Conservation (phyloP, 306 rosid species). For the Sophora flavescens region DNA sequence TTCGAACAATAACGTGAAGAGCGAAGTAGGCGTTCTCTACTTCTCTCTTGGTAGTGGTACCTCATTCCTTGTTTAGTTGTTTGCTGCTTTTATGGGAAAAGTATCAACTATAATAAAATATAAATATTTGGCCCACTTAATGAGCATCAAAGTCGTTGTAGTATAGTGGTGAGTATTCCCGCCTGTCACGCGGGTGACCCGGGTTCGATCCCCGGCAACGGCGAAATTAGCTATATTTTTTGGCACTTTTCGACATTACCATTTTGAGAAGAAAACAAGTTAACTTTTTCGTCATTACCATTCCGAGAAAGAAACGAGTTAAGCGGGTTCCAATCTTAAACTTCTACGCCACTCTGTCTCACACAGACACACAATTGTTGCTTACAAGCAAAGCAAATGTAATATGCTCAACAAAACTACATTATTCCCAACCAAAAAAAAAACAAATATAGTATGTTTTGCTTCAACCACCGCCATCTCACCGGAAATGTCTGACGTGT, state of each 20-base stretch:
- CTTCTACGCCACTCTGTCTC: conserved; percentile 48
- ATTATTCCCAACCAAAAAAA: background rate
- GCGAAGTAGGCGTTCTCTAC: too few relatives aligned
- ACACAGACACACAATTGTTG: conserved; percentile 6
- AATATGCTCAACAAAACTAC: background rate
- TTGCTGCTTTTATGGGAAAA: too few relatives aligned
- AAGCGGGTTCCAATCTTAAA: conserved; percentile 17
- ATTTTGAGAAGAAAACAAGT: conserved; percentile 13
- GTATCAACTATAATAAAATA: too few relatives aligned
- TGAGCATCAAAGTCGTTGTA: conserved; percentile 51
- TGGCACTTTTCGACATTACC: background rate
- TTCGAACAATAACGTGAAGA: too few relatives aligned
- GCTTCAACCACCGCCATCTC: background rate
- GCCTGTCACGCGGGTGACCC: conserved; percentile 68
- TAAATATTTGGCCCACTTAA: too few relatives aligned
- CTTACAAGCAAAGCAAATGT: conserved; percentile 39
- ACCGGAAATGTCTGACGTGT: conserved; percentile 58
- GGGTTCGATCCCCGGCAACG: conserved; percentile 82
- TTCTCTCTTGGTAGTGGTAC: too few relatives aligned
- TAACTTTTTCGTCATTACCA: background rate
- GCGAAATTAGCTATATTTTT: background rate
- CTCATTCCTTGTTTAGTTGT: too few relatives aligned
- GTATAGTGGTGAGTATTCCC: conserved; percentile 65
- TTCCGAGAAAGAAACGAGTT: conserved; percentile 24
- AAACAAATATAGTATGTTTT: background rate